Conservation (phyloP, 306 rosid species). For the Malus sylvestris region DNA sequence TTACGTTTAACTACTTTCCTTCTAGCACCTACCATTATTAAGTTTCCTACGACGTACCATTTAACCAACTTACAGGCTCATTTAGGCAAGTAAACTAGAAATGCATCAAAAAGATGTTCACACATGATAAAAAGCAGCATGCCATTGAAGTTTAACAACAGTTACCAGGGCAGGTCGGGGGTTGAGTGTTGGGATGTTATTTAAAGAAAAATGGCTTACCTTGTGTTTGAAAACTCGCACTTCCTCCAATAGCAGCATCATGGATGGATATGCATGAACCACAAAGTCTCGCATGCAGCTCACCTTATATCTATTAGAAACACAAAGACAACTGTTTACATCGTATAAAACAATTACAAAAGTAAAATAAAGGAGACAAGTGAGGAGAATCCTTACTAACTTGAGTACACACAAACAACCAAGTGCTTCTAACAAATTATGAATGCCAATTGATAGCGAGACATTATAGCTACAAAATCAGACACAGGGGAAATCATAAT, state of each 20-base stretch:
- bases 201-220: not conserved
- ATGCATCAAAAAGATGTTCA: not conserved
- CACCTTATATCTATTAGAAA: not conserved
- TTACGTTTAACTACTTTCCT: not conserved
- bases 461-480: not conserved
- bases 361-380: not conserved
- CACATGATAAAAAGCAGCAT: not conserved
- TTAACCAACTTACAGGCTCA: not conserved
- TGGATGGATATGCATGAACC: slow-evolving; percentile 5
- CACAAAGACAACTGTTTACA: not conserved
- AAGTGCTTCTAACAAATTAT: not conserved
- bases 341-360: not conserved
- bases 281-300: slow-evolving; percentile 1
- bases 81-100: not conserved
- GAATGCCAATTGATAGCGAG: not conserved
- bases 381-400: not conserved
- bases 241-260: slow-evolving; percentile 13
- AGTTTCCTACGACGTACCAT: not conserved
- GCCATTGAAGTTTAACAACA: not conserved
- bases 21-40: not conserved
- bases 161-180: not conserved
- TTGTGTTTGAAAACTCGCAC: slow-evolving; percentile 5
- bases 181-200: not conserved
- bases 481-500: not conserved
- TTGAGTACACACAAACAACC: not conserved